Conservation (phyloP, 495 filamentous ascomycete genomes). For the Hypoxylon trugodes region DNA sequence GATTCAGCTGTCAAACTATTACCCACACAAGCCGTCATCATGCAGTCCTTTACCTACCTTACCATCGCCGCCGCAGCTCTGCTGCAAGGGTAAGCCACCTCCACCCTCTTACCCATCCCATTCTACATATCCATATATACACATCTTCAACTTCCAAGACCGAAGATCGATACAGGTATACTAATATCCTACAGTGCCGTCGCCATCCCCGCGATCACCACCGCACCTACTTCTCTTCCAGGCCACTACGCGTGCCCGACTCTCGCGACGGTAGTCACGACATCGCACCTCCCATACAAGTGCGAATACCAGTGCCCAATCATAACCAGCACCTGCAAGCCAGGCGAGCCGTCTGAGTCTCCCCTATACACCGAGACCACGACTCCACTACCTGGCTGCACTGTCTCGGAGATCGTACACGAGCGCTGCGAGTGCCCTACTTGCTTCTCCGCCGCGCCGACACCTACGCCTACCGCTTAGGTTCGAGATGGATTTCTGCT, state of each 20-base stretch:
- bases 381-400: slow-evolving; percentile 14
- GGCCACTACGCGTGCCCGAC: slow-evolving; percentile 17
- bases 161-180: background rate
- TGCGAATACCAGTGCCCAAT: slow-evolving; percentile 1
- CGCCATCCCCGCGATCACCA: slow-evolving; percentile 5
- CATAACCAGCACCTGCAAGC: slow-evolving; percentile 9
- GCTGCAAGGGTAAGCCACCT: slow-evolving; percentile 20
- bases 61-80: slow-evolving; percentile 17
- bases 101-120: background rate
- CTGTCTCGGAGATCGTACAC: slow-evolving; percentile 1
- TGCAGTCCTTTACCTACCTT: slow-evolving; percentile 13
- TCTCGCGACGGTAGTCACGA: slow-evolving; percentile 18
- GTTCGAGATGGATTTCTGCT: too few species aligned
- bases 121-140: too few species aligned
- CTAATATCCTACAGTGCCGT: background rate
- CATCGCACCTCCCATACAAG: background rate
- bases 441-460: background rate
- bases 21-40: slow-evolving; percentile 9
- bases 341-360: slow-evolving; percentile 15
- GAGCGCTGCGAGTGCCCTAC: slow-evolving; percentile 6
- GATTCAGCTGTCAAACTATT: background rate
- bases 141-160: too few species aligned
- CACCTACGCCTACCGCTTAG: background rate
- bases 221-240: slow-evolving; percentile 10
- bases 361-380: slow-evolving; percentile 17